Conservation (phyloP, 306 rosid species). For the Cicer yamashitae region DNA sequence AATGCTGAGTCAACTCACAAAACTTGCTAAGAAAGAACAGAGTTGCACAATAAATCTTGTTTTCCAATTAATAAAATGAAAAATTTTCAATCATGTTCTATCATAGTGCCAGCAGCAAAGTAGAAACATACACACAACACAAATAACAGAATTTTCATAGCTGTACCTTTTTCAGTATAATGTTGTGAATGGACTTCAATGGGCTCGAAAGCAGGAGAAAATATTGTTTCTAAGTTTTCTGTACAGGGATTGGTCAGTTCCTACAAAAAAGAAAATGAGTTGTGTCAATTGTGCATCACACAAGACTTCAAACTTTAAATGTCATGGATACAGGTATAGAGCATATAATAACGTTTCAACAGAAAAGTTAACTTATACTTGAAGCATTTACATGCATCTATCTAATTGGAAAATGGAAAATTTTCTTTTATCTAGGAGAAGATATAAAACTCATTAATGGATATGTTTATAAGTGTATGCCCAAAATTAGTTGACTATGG, state of each 20-base stretch:
- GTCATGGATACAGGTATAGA: constrained; percentile 16
- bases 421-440: background rate
- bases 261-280: constrained; percentile 52
- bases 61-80: background rate
- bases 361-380: constrained; percentile 5
- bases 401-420: constrained; percentile 10
- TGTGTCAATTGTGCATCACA: constrained; percentile 16
- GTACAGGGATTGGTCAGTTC: constrained; percentile 54
- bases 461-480: background rate
- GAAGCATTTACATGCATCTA: constrained; percentile 4
- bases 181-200: constrained; percentile 56
- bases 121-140: background rate
- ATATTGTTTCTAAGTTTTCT: constrained; percentile 65
- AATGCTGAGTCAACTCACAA: background rate
- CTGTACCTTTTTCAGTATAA: constrained; percentile 56
- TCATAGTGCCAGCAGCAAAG: constrained; percentile 13
- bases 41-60: background rate
- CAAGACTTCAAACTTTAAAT: constrained; percentile 36
- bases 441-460: background rate
- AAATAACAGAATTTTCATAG: constrained; percentile 48
- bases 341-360: constrained; percentile 9
- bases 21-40: background rate
- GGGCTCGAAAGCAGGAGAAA: constrained; percentile 80
- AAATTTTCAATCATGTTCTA: background rate
- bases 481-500: background rate